A percentile compares a stretch with the other conserved stretches of the same genome.
These are phyloP conservation scores for Hyaloscypha variabilis DNA, from an alignment of 495 filamentous ascomycete genomes.

Conservation along the genomic window DNA sequence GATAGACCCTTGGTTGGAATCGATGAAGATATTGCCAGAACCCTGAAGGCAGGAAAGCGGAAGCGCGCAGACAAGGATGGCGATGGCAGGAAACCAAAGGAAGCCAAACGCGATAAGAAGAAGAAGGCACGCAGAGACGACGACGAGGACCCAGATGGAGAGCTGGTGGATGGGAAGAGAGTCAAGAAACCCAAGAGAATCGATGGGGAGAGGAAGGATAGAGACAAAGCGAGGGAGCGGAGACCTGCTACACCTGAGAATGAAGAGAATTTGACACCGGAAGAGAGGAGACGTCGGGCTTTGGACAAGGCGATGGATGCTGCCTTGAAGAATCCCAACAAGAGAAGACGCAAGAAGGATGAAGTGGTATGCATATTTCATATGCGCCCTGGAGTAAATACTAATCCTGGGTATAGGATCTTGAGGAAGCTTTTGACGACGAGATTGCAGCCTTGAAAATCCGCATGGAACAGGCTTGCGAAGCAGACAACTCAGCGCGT, in stretches of 20 bases:
- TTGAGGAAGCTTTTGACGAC: constrained; percentile 85
- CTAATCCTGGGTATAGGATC: constrained; percentile 57
- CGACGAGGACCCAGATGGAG: constrained; percentile 57
- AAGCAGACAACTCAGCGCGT: constrained; percentile 80
- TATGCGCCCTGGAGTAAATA: not conserved
- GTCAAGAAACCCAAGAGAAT: constrained; percentile 45
- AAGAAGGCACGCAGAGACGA: constrained; percentile 58
- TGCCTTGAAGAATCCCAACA: constrained; percentile 78
- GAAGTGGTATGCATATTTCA: constrained; percentile 67
- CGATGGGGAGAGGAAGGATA: constrained; percentile 39
- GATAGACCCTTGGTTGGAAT: constrained; percentile 78
- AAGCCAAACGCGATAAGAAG: constrained; percentile 75
- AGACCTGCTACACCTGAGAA: constrained; percentile 56
- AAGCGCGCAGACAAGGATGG: constrained; percentile 67
- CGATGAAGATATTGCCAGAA: constrained; percentile 81
- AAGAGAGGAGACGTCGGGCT: constrained; percentile 75
- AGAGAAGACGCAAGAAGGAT: constrained; percentile 82
- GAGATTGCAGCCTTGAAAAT: constrained; percentile 86
- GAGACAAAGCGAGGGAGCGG: constrained; percentile 46
- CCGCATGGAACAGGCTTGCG: constrained; percentile 89
- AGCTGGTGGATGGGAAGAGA: constrained; percentile 58
- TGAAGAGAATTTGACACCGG: constrained; percentile 65
- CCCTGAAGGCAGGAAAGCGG: constrained; percentile 74
- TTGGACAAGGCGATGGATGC: constrained; percentile 87
- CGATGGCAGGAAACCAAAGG: constrained; percentile 70